Base-by-base conservation (phyloP, 495 filamentous ascomycete genomes). In the Geopyxis carbonaria region DNA sequence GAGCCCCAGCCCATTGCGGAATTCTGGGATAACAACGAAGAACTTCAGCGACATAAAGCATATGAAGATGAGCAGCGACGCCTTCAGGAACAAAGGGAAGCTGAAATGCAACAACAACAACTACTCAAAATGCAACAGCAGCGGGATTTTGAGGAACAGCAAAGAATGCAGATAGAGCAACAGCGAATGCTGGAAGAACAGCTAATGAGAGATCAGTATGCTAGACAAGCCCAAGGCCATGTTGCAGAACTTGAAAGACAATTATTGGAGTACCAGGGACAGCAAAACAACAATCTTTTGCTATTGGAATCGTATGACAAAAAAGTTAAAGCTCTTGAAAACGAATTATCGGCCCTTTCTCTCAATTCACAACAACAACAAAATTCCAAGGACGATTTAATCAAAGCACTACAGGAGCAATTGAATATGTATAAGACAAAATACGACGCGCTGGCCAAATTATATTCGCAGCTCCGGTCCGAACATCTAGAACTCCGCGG, bases 11-110 rank as follows among this genome's bases (percentile, higher is more conserved):
- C 91, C 13, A 95, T 97, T 53, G 79, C 77, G 42, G 91, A 95
- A 53, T 97, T 97, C 58, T 97, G 89, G 89, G n/a, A n/a, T n/a
- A 86, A 86, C 58, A 85, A 75, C 48, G 84, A 93, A 56, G 78
- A 92, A 43, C 69, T 72, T 45, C 68, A 83, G 31, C 82, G 94
- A 53, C 87, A 97, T 54, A 75, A 83, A 39, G 85, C 93, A 53
- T 95, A 85, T 50, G 89, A 84, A 49, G 82, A 84, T 19, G 84
- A 97, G 58, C 89, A 97, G 58, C 70, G 75, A 19, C 73, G 84
- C 11, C 63, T 97, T 21, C 77, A 89, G 52, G 73, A 83, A 38
- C 82, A 87, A 45, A 77, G 72, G 68, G 75, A 79, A 42, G 51
- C 42, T 9, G 68, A 72, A 1, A 64, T 72, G 38, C 81, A 91